phyloP scores from a whole-genome alignment of 805 yeast genomes.

The Candida tibetensis region DNA sequence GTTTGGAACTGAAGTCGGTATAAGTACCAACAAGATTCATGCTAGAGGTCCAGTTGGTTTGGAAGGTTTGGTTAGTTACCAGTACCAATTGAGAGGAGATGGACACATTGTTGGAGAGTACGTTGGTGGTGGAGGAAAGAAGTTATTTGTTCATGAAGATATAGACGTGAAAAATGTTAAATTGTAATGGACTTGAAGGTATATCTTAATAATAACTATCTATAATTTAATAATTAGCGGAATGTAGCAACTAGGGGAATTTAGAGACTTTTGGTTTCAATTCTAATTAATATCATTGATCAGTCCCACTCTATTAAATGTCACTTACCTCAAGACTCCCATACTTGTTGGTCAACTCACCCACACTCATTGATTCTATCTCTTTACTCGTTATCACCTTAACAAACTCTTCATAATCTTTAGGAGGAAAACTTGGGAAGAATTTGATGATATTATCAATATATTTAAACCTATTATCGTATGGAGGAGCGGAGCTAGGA shows the following conservation, averaged over 20 bases:
- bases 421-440: constrained; percentile 53
- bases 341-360: not conserved
- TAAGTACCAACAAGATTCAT: constrained; percentile 93
- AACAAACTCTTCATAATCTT: constrained; percentile 14
- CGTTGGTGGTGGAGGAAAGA: constrained; percentile 86
- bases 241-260: too few species aligned
- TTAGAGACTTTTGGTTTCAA: too few species aligned
- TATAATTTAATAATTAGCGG: too few species aligned
- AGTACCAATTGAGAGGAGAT: constrained; percentile 85
- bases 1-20: constrained; percentile 98
- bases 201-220: not conserved
- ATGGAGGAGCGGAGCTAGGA: constrained; percentile 16
- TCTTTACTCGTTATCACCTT: constrained; percentile 1
- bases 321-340: not conserved
- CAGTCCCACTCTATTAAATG: too few species aligned
- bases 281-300: too few species aligned
- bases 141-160: constrained; percentile 72
- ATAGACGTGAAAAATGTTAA: constrained; percentile 16
- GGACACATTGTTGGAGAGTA: constrained; percentile 95
- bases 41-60: constrained; percentile 99
- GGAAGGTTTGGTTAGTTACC: constrained; percentile 95
- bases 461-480: constrained; percentile 14
- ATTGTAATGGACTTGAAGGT: too few species aligned
- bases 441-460: constrained; percentile 42
- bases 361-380: not conserved